Evolutionary conservation across 2,329 filamentous ascomycete species (phyloP).

Genomic region (Proliferodiscus dingleyae): DNA sequence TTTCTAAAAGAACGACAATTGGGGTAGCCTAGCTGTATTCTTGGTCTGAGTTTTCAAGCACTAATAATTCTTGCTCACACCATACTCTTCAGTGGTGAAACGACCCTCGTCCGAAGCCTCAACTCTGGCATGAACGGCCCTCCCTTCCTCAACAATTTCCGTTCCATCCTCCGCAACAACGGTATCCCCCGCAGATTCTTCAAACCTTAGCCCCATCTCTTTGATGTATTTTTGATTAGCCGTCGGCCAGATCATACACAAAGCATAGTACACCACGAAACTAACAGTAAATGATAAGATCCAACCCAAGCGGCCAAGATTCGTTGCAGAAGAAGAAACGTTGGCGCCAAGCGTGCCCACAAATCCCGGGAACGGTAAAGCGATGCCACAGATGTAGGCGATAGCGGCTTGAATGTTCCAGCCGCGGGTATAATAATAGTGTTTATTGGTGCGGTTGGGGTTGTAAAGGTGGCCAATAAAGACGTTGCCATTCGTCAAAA

Average conservation of each 20-base stretch:
- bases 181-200: conserved; percentile 18
- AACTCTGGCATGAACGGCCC: conserved; percentile 4
- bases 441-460: conserved; percentile 26
- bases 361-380: conserved; percentile 34
- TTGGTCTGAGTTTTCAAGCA: too few species aligned
- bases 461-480: conserved; percentile 33
- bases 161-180: conserved; percentile 25
- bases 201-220: conserved; percentile 31
- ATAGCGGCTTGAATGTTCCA: conserved; percentile 34
- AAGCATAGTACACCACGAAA: conserved; percentile 31
- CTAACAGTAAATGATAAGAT: conserved; percentile 31
- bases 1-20: too few species aligned
- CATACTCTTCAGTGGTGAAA: background rate
- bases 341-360: conserved; percentile 31
- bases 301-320: conserved; percentile 34
- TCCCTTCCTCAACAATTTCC: conserved; percentile 19
- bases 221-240: conserved; percentile 33
- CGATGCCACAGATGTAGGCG: conserved; percentile 33
- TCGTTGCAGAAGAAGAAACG: conserved; percentile 28
- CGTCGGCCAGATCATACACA: conserved; percentile 37
- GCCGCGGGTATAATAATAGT: conserved; percentile 33
- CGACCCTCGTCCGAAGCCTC: conserved; percentile 2
- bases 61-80: background rate
- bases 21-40: too few species aligned
- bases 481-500: conserved; percentile 33